These are phyloP conservation scores for Przewalskia tangutica DNA, from an alignment of 257 asterid genomes.

Conservation along the genomic window DNA sequence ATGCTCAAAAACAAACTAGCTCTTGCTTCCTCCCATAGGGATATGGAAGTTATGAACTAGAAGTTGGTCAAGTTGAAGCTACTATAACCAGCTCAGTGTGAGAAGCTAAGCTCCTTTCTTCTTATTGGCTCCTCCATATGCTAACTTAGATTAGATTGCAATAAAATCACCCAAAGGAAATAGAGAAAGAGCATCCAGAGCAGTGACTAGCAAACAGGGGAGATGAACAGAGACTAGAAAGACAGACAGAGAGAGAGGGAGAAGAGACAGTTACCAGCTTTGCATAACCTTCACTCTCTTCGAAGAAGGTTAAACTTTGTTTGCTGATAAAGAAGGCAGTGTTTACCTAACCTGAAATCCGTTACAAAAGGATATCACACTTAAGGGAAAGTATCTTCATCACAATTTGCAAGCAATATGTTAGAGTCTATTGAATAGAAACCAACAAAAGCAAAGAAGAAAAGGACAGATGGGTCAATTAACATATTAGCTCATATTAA, in stretches of 20 bases:
- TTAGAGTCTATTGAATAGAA: background rate
- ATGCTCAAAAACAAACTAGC: background rate
- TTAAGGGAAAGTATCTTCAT: background rate
- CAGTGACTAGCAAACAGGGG: background rate
- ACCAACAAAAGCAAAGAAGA: background rate
- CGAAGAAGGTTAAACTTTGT: constrained; percentile 95
- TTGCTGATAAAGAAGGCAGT: constrained; percentile 99
- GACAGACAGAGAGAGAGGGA: background rate
- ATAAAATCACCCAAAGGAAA: background rate
- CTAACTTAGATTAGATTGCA: background rate
- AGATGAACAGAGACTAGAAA: background rate
- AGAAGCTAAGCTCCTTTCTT: background rate
- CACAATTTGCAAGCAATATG: background rate
- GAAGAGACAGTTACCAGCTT: constrained; percentile 55
- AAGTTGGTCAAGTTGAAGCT: background rate
- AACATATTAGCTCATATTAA: background rate
- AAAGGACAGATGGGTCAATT: background rate
- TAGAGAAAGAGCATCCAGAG: background rate
- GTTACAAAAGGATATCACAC: background rate
- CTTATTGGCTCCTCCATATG: background rate
- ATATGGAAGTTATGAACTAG: background rate
- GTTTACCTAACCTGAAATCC: constrained; percentile 88
- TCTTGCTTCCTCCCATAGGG: background rate
- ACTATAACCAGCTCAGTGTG: background rate
- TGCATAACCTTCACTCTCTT: constrained; percentile 99